Conservation (phyloP, 768 basidiomycete species). For the Boletus edulis region DNA sequence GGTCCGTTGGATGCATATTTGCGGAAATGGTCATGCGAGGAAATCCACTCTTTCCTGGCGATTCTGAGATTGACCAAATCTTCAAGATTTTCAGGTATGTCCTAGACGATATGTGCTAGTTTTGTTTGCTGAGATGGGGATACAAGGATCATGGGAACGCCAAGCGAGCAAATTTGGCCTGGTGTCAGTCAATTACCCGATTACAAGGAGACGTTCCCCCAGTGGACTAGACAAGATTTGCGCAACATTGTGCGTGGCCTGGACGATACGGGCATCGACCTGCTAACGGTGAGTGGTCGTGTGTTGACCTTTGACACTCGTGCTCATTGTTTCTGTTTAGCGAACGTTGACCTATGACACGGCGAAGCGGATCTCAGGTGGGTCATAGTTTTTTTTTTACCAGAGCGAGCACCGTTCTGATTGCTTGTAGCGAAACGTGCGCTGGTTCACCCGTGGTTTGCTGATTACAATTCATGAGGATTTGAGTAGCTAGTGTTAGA, state of each 20-base stretch:
- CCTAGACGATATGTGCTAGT: background rate
- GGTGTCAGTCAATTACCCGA: constrained; percentile 86
- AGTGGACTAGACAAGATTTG: constrained; percentile 84
- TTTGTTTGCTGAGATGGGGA: background rate
- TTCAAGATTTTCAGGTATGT: constrained; percentile 95
- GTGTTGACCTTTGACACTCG: background rate
- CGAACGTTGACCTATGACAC: constrained; percentile 83
- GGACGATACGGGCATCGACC: constrained; percentile 76
- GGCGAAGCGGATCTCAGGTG: constrained; percentile 89
- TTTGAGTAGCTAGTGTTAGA: background rate
- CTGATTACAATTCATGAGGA: constrained; percentile 44
- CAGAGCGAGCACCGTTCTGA: background rate
- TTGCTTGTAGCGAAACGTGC: constrained; percentile 52
- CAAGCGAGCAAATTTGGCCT: constrained; percentile 88
- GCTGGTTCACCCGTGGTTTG: constrained; percentile 47
- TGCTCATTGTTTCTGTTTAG: constrained; percentile 30
- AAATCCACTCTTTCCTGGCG: constrained; percentile 92
- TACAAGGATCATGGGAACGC: constrained; percentile 87
- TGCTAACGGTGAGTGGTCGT: constrained; percentile 56
- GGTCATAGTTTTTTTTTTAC: constrained; percentile 15
- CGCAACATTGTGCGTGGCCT: constrained; percentile 61
- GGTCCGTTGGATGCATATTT: constrained; percentile 99
- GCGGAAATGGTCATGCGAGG: constrained; percentile 98
- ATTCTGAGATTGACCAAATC: constrained; percentile 99
- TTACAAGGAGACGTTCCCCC: constrained; percentile 96